phyloP scores from a whole-genome alignment of 345 rosid genomes.

The Pugionium dolabratum region DNA sequence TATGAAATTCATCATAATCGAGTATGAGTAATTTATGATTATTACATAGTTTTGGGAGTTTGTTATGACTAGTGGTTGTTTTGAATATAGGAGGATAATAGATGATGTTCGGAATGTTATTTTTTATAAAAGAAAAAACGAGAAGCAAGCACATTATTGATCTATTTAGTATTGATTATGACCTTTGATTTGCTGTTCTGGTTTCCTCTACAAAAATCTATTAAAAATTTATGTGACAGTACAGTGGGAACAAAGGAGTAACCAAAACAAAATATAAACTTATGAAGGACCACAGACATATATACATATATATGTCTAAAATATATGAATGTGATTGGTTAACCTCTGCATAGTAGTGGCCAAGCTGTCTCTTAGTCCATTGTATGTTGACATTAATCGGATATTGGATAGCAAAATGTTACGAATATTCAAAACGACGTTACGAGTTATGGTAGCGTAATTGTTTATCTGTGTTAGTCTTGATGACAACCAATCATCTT shows the following conservation, averaged over 20 bases:
- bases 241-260: slow-evolving; percentile 32
- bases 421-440: too few species aligned
- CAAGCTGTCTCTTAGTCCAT: slow-evolving; percentile 40
- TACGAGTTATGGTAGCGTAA: too few species aligned
- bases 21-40: background rate
- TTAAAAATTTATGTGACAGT: slow-evolving; percentile 29
- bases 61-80: background rate
- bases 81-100: too few species aligned
- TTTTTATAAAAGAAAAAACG: too few species aligned
- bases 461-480: too few species aligned
- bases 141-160: too few species aligned
- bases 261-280: background rate
- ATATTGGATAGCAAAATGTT: background rate
- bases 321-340: slow-evolving; percentile 34
- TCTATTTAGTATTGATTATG: background rate
- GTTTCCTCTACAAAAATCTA: slow-evolving; percentile 24
- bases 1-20: too few species aligned
- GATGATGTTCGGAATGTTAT: too few species aligned
- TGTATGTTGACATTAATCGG: slow-evolving; percentile 18
- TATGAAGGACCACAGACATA: slow-evolving; percentile 41
- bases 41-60: slow-evolving; percentile 21
- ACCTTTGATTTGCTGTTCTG: slow-evolving; percentile 16
- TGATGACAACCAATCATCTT: too few species aligned
- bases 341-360: slow-evolving; percentile 29
- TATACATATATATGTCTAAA: slow-evolving; percentile 26